Evolutionary conservation across 2,329 filamentous ascomycete species (phyloP).

Genomic region (Ambrosiella xylebori): DNA sequence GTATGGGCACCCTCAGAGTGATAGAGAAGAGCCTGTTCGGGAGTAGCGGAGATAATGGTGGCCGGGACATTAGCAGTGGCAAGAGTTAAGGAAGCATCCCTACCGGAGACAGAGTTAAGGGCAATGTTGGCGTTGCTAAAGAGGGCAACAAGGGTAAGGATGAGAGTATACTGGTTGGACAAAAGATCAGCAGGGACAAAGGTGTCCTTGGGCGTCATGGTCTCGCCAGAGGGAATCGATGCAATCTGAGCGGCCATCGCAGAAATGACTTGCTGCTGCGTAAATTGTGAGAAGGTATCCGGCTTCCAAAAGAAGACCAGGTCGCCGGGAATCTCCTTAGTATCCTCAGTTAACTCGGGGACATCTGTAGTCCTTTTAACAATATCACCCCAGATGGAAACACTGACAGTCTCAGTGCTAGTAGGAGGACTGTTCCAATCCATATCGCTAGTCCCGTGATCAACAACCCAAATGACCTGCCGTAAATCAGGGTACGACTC

Average conservation of each 20-base stretch:
- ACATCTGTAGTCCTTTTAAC: slow-evolving; percentile 50
- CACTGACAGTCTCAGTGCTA: slow-evolving; percentile 57
- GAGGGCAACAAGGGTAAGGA: slow-evolving; percentile 64
- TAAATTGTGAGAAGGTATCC: slow-evolving; percentile 66
- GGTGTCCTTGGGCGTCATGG: slow-evolving; percentile 56
- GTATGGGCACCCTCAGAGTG: slow-evolving; percentile 2
- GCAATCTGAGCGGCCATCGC: slow-evolving; percentile 63
- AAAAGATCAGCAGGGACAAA: slow-evolving; percentile 75
- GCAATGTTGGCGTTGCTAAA: slow-evolving; percentile 73
- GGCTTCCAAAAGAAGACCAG: slow-evolving; percentile 51
- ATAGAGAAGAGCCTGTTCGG: slow-evolving; percentile 25
- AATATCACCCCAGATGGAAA: slow-evolving; percentile 87
- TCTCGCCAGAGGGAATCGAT: slow-evolving; percentile 57
- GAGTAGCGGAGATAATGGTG: slow-evolving; percentile 65
- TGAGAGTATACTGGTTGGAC: slow-evolving; percentile 60
- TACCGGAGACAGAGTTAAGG: slow-evolving; percentile 71
- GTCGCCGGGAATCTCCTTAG: slow-evolving; percentile 34
- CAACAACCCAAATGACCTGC: slow-evolving; percentile 81
- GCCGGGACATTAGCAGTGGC: slow-evolving; percentile 61
- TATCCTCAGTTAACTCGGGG: slow-evolving; percentile 48
- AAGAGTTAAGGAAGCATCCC: slow-evolving; percentile 50
- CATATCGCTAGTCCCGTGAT: slow-evolving; percentile 77
- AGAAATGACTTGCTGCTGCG: slow-evolving; percentile 71
- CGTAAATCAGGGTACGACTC: slow-evolving; percentile 53
- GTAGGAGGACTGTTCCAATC: slow-evolving; percentile 85